A percentile compares a stretch with the other conserved stretches of the same genome.
phyloP scores from a whole-genome alignment of 345 rosid genomes.

The Dovyalis caffra region DNA sequence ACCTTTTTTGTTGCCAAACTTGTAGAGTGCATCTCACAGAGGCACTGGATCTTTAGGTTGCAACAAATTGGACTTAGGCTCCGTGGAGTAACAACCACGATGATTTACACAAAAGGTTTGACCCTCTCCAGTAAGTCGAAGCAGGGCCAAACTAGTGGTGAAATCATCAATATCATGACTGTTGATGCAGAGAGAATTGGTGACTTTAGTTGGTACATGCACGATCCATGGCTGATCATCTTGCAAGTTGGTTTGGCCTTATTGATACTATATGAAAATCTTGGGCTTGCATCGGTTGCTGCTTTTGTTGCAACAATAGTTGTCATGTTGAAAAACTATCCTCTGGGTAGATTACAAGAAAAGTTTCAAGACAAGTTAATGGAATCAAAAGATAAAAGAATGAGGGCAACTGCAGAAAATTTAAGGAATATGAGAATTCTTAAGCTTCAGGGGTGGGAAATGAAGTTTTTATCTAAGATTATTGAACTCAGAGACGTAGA shows the following conservation, averaged over 20 bases:
- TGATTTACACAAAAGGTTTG: constrained; percentile 30
- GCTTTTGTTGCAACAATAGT: constrained; percentile 16
- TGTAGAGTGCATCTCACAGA: constrained; percentile 28
- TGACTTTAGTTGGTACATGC: constrained; percentile 29
- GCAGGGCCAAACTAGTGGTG: constrained; percentile 35
- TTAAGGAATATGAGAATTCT: constrained; percentile 36
- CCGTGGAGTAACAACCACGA: constrained; percentile 14
- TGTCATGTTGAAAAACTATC: constrained; percentile 30
- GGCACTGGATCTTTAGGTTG: constrained; percentile 29
- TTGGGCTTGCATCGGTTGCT: constrained; percentile 26
- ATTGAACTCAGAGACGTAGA: constrained; percentile 27
- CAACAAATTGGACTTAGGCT: constrained; percentile 29
- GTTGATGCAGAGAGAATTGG: constrained; percentile 35
- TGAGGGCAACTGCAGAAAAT: constrained; percentile 35
- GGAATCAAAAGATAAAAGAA: constrained; percentile 33
- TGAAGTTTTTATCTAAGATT: constrained; percentile 36
- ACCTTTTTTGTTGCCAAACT: constrained; percentile 32
- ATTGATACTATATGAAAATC: constrained; percentile 26
- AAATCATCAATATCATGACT: constrained; percentile 37
- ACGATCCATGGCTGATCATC: constrained; percentile 32
- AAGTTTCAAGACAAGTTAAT: constrained; percentile 32
- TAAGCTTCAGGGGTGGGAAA: constrained; percentile 45
- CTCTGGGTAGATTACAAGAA: constrained; percentile 26
- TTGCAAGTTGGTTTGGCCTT: constrained; percentile 33
- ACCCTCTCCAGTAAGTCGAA: constrained; percentile 28